Conservation (phyloP, 331 rosid species). For the Stylosanthes scabra region DNA sequence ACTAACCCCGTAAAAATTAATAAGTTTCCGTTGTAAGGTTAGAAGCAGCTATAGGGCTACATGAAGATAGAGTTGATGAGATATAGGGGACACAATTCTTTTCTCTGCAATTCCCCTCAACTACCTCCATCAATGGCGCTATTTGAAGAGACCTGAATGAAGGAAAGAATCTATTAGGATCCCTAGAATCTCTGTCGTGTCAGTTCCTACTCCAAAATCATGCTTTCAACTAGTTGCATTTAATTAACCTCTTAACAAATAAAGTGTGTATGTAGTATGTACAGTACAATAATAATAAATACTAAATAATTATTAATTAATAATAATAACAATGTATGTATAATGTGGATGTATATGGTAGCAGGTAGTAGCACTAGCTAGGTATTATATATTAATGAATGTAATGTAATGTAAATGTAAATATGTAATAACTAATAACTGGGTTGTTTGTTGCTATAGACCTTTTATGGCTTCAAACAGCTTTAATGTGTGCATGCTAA, state of each 20-base stretch:
- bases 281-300: background rate
- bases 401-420: background rate
- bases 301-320: too few relatives aligned
- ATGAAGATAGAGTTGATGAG: background rate
- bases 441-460: background rate
- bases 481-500: constrained; percentile 47
- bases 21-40: background rate
- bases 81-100: constrained; percentile 44
- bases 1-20: background rate
- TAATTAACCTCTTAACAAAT: constrained; percentile 7
- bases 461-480: constrained; percentile 39
- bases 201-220: constrained; percentile 36
- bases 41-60: constrained; percentile 7
- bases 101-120: constrained; percentile 45
- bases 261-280: constrained; percentile 3
- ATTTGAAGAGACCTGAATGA: constrained; percentile 38
- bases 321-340: too few relatives aligned
- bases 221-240: constrained; percentile 35
- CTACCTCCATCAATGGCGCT: constrained; percentile 38
- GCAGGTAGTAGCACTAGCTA: background rate
- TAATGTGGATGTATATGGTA: too few relatives aligned
- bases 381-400: background rate
- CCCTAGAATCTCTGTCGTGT: constrained; percentile 50
- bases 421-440: too few relatives aligned
- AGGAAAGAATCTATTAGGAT: constrained; percentile 41